Conservation (phyloP, 2,329 filamentous ascomycete species). For the Chaetomiaceae sp. region DNA sequence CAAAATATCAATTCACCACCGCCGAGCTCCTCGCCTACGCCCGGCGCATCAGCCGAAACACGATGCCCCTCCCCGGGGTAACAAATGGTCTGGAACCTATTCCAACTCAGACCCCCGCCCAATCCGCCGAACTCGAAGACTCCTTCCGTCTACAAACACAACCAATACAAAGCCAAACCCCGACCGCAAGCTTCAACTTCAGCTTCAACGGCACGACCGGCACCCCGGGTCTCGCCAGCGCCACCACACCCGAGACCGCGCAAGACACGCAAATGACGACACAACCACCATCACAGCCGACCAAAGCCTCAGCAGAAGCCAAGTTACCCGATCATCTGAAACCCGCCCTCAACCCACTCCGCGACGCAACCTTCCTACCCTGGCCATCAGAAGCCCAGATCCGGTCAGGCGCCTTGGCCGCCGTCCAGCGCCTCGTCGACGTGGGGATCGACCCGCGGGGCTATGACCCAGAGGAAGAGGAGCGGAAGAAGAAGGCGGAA, state of each 20-base stretch:
- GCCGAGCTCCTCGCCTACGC: slow-evolving; percentile 73
- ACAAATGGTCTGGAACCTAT: slow-evolving; percentile 36
- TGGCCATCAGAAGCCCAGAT: slow-evolving; percentile 73
- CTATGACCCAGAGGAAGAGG: slow-evolving; percentile 56
- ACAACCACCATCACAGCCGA: slow-evolving; percentile 20
- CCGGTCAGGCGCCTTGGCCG: slow-evolving; percentile 61
- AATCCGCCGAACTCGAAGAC: slow-evolving; percentile 31
- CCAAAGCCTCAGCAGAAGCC: slow-evolving; percentile 34
- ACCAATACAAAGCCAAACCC: slow-evolving; percentile 14
- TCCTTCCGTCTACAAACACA: slow-evolving; percentile 18
- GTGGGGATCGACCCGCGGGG: slow-evolving; percentile 57
- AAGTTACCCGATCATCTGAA: slow-evolving; percentile 47
- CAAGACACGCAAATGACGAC: slow-evolving; percentile 30
- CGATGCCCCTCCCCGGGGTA: slow-evolving; percentile 61
- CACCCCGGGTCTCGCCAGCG: slow-evolving; percentile 3
- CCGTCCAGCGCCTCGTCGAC: slow-evolving; percentile 58
- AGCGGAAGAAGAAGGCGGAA: slow-evolving; percentile 46
- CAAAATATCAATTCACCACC: slow-evolving; percentile 58
- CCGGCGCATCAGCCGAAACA: slow-evolving; percentile 74
- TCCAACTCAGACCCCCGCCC: slow-evolving; percentile 25
- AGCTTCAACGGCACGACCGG: slow-evolving; percentile 11
- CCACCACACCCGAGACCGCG: slow-evolving; percentile 2
- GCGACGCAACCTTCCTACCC: slow-evolving; percentile 62
- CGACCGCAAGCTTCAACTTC: slow-evolving; percentile 20
- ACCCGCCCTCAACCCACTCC: slow-evolving; percentile 52